Evolutionary conservation across 129 eudicot genomes (phyloP), one percentile per base, ranked within the genome.

Genomic region (Sambucus nigra): DNA sequence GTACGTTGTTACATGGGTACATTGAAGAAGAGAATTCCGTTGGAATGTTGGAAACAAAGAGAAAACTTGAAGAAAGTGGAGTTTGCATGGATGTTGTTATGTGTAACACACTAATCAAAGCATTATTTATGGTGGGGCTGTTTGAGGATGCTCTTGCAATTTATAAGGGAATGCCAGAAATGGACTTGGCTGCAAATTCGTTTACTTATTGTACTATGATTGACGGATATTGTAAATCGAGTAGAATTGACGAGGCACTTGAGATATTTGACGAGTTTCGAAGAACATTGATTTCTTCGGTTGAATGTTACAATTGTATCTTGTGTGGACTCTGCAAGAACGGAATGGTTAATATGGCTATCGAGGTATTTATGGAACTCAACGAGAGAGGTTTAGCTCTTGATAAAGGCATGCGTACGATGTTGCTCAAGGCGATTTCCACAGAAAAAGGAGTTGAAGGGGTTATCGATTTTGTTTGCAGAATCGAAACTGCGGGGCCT

Each of bases 241-340:
- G 87, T 22, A 67, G 84, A 64, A 62, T 86, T 46, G 80, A 65
- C 19, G 84, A 81, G 55, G 95, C 95, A 15, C 84, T 81, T 40
- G 84, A 70, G 69, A 59, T 86, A 53, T 81, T 86, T 46, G 84
- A 81, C 55, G 84, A 81, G 35, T 81, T 76, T 38, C 53, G 82
- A 31, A 59, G 17, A 53, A 67, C 79, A 56, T 70, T 82, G 25
- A 61, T 45, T 54, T 51, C 72, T 70, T 78, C 93, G 19, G 77
- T 60, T 55, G 68, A 63, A 11, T 73, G 84, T 53, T 86, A 81
- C 64, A 61, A 71, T 61, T 69, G 77, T 74, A 78, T 79, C 54
- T 67, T 81, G 6, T 51, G 41, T 44, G 79, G 84, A 45, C 80
- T 86, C 25, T 86, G 87, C 66, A 65, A 55, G 66, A 67, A 55